phyloP scores from a whole-genome alignment of 208 protist species.

The Trypanosoma boissoni region DNA sequence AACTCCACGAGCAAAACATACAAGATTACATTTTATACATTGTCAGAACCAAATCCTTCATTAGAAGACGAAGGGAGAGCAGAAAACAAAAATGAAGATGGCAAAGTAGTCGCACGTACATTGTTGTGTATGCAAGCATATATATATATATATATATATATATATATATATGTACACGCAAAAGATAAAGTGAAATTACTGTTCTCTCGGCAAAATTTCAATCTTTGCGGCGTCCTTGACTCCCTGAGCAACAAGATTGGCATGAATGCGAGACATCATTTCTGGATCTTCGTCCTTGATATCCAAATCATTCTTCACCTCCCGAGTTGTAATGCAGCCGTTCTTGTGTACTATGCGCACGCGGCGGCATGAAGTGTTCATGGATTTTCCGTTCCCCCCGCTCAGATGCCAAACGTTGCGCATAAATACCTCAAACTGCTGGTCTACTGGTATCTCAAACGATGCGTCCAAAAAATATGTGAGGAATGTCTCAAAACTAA shows the following conservation, averaged over 20 bases:
- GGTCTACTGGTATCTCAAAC: conserved; percentile 72
- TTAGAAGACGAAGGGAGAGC: no score
- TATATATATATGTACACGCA: not conserved
- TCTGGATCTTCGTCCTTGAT: conserved; percentile 51
- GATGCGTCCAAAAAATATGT: conserved; percentile 74
- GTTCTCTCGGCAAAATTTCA: conserved; percentile 37
- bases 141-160: not conserved
- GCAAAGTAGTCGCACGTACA: no score
- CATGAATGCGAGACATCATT: conserved; percentile 45
- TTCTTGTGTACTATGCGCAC: conserved; percentile 83
- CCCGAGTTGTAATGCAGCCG: conserved; percentile 67
- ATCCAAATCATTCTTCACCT: conserved; percentile 85
- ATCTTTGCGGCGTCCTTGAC: conserved; percentile 85
- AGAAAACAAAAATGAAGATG: no score
- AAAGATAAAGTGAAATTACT: no score
- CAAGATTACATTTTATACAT: no score
- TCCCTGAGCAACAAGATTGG: conserved; percentile 71
- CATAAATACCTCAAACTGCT: conserved; percentile 82
- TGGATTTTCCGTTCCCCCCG: conserved; percentile 74
- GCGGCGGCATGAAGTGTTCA: conserved; percentile 84
- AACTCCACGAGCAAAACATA: no score
- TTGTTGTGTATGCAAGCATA: no score
- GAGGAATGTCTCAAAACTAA: conserved; percentile 53
- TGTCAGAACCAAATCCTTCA: no score
- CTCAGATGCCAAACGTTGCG: conserved; percentile 89